phyloP scores from a whole-genome alignment of 208 protist species.

The Leishmania turanica region DNA sequence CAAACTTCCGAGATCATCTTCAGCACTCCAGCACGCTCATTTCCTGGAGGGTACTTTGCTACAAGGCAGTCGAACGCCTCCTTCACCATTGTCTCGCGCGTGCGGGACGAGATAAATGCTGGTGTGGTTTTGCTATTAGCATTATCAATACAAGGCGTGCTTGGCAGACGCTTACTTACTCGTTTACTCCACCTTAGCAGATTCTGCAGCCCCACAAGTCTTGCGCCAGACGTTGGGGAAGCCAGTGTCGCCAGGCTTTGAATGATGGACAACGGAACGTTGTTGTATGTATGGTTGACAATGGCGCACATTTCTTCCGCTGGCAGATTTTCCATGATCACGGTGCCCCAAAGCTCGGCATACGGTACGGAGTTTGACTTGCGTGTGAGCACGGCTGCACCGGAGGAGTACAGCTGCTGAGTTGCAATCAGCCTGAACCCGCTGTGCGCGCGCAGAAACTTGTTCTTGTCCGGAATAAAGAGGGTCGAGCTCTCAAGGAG shows the following conservation, averaged over 20 bases:
- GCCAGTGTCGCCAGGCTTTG: conserved; percentile 44
- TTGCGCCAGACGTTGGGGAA: conserved; percentile 21
- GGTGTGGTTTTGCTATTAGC: conserved; percentile 11
- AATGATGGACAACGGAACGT: conserved; percentile 53
- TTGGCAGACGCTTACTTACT: conserved; percentile 58
- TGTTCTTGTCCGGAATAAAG: conserved; percentile 96
- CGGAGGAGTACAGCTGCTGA: conserved; percentile 72
- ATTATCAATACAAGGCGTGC: conserved; percentile 26
- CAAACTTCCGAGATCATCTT: conserved; percentile 53
- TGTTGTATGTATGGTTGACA: conserved; percentile 46
- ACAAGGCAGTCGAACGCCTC: conserved; percentile 95
- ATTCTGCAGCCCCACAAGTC: conserved; percentile 74
- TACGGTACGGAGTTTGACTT: conserved; percentile 75
- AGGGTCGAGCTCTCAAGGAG: conserved; percentile 96
- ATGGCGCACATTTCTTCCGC: conserved; percentile 62
- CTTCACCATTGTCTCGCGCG: conserved; percentile 90
- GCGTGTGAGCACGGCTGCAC: conserved; percentile 48
- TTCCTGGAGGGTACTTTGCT: conserved; percentile 62
- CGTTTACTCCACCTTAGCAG: conserved; percentile 94
- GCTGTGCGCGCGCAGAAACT: conserved; percentile 83
- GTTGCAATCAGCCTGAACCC: conserved; percentile 92
- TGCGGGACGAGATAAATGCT: conserved; percentile 73
- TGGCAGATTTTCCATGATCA: conserved; percentile 77
- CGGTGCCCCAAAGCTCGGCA: conserved; percentile 78
- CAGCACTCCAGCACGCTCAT: conserved; percentile 44